These are phyloP conservation scores for Porpolomopsis calyptriformis DNA, from an alignment of 768 basidiomycete species.

Conservation along the genomic window DNA sequence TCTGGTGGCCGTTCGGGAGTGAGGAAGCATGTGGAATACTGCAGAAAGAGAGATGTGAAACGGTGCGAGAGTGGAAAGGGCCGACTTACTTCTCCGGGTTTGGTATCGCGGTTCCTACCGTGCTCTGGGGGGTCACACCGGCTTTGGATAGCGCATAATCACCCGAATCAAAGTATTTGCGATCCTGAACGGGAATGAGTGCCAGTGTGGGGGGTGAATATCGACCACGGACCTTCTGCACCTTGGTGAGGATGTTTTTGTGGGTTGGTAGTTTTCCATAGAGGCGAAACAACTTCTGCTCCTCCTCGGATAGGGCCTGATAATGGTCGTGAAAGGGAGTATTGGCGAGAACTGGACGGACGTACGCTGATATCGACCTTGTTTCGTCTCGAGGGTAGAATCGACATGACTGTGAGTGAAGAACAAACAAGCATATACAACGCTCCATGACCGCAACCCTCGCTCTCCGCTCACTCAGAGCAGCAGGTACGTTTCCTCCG, in stretches of 20 bases:
- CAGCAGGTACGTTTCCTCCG: conserved; percentile 35
- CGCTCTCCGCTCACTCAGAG: conserved; percentile 53
- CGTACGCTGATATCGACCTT: conserved; percentile 88
- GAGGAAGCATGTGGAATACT: conserved; percentile 90
- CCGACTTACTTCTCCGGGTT: conserved; percentile 84
- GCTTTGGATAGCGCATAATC: conserved; percentile 98
- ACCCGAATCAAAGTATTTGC: conserved; percentile 99
- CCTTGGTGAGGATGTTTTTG: conserved; percentile 88
- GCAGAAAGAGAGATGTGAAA: too few species aligned
- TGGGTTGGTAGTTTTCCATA: conserved; percentile 92
- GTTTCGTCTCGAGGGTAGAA: conserved; percentile 75
- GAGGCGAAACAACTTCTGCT: conserved; percentile 86
- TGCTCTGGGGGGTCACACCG: conserved; percentile 75
- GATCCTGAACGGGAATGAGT: conserved; percentile 49
- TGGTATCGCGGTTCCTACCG: conserved; percentile 95
- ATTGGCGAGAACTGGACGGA: too few species aligned
- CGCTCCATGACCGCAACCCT: conserved; percentile 60
- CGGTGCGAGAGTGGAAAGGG: too few species aligned
- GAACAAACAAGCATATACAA: neutral
- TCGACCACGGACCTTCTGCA: conserved; percentile 69
- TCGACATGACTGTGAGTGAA: too few species aligned
- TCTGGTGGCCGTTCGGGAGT: conserved; percentile 47
- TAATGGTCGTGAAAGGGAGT: too few species aligned
- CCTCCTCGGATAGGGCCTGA: conserved; percentile 77
- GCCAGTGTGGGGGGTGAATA: neutral